Evolutionary conservation across 192 early-diverging fungal genomes (phyloP).

Genomic region (Rhizophagus clarus): DNA sequence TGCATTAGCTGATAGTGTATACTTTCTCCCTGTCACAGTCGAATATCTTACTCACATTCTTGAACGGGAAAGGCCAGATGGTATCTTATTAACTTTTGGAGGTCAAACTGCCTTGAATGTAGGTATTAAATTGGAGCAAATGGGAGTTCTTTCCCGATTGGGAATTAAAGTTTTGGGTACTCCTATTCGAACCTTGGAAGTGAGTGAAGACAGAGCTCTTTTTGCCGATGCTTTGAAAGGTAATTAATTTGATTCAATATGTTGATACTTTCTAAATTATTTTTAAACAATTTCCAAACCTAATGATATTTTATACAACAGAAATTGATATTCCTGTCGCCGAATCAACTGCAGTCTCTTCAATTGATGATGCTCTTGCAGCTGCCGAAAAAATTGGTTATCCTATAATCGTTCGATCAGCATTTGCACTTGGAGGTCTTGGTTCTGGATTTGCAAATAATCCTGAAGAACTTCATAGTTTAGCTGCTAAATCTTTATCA

Average conservation of each 20-base stretch:
- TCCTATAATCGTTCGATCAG: conserved; percentile 95
- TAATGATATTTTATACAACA: conserved; percentile 44
- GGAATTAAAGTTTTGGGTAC: conserved; percentile 96
- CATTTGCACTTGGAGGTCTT: conserved; percentile 94
- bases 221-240: conserved; percentile 77
- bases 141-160: conserved; percentile 80
- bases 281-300: neutral
- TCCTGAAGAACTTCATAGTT: conserved; percentile 75
- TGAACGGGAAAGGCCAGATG: conserved; percentile 93
- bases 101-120: conserved; percentile 98
- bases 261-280: no score
- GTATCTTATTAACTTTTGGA: conserved; percentile 98
- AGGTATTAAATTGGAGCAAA: conserved; percentile 89
- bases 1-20: conserved; percentile 96
- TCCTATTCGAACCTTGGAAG: conserved; percentile 91
- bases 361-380: conserved; percentile 79
- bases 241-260: neutral
- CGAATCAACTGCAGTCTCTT: conserved; percentile 79
- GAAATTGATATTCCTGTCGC: conserved; percentile 94
- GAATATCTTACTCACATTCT: conserved; percentile 96
- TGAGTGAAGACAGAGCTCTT: conserved; percentile 96
- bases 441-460: conserved; percentile 97
- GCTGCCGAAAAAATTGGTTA: conserved; percentile 91
- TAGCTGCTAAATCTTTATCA: conserved; percentile 88
- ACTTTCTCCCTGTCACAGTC: conserved; percentile 95